These are phyloP conservation scores for Hirsutella rhossiliensis DNA, from an alignment of 2,329 filamentous ascomycete species.

Conservation along the genomic window DNA sequence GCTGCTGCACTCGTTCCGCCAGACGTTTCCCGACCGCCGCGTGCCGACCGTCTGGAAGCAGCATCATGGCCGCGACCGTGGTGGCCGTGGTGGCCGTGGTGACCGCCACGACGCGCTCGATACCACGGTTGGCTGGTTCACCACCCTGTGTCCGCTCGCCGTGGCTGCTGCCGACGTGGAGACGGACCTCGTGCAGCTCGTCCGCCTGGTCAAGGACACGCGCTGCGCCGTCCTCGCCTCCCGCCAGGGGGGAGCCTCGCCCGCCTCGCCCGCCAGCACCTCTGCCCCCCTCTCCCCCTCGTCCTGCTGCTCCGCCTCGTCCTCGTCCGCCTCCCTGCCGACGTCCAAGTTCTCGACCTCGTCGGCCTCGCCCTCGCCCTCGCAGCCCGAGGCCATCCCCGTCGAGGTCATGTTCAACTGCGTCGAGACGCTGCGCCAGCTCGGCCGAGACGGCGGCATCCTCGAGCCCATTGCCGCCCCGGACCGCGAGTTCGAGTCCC, in stretches of 20 bases:
- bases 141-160: conserved; percentile 39
- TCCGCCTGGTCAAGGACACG: conserved; percentile 41
- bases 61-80: conserved; percentile 35
- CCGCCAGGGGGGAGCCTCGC: background rate
- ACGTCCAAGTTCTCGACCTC: background rate
- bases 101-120: conserved; percentile 36
- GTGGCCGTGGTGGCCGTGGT: too few relatives aligned
- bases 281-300: too few relatives aligned
- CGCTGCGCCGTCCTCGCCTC: conserved; percentile 22
- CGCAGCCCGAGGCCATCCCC: conserved; percentile 26
- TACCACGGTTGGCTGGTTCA: conserved; percentile 47
- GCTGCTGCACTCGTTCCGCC: conserved; percentile 41
- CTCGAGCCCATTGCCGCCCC: conserved; percentile 33
- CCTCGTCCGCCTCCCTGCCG: background rate
- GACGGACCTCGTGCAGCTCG: conserved; percentile 36
- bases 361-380: background rate
- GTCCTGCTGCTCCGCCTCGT: too few relatives aligned
- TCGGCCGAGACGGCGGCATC: conserved; percentile 34
- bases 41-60: conserved; percentile 42
- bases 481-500: conserved; percentile 22
- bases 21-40: conserved; percentile 38
- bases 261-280: too few relatives aligned
- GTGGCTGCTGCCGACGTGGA: conserved; percentile 25
- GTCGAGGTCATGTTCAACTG: conserved; percentile 50
- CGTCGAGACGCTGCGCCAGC: conserved; percentile 34